Evolutionary conservation across 176 grass and related monocot species (phyloP).

Genomic region (Lolium rigidum): DNA sequence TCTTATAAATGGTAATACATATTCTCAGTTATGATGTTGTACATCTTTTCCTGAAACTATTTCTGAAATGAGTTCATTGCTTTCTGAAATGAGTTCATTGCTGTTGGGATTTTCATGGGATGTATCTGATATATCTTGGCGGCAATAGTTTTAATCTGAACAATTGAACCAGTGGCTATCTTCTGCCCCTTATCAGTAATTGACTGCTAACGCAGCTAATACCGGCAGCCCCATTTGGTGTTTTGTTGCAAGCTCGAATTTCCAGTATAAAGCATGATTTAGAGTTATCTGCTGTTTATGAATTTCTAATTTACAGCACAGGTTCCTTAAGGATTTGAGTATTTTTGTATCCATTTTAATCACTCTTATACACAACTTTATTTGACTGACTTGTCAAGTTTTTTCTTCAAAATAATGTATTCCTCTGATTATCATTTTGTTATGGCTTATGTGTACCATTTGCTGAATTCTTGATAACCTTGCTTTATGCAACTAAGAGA

Average conservation of each 20-base stretch:
- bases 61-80: background rate
- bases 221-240: background rate
- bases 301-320: too few relatives aligned
- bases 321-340: background rate
- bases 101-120: background rate
- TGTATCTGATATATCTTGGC: background rate
- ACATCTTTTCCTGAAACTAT: background rate
- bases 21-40: background rate
- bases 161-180: background rate
- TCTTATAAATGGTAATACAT: background rate
- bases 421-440: background rate
- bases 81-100: background rate
- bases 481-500: background rate
- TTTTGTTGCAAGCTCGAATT: background rate
- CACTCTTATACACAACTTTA: background rate
- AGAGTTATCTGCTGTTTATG: constrained; percentile 2
- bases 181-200: background rate
- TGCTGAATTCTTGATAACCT: too few relatives aligned
- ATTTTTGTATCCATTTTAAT: constrained; percentile 3
- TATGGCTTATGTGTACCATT: background rate
- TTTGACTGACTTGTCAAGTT: background rate
- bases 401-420: background rate
- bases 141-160: background rate
- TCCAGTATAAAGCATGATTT: background rate
- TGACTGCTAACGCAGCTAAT: background rate